Evolutionary conservation across 1,139 yeast species (phyloP).

Genomic region (Scheffersomyces titani): DNA sequence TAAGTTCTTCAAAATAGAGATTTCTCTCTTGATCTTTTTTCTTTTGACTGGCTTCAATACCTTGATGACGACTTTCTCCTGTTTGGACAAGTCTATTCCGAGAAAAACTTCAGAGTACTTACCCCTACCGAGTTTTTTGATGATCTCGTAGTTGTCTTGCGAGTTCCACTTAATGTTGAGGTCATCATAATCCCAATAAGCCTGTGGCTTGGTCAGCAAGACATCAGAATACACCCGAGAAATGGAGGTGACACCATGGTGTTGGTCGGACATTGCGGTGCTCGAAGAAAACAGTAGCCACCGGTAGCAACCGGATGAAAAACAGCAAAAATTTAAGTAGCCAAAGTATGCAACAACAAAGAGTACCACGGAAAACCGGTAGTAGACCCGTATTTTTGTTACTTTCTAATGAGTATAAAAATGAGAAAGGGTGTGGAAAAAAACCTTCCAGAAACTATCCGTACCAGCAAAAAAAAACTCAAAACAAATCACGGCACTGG

Average conservation of each 20-base stretch:
- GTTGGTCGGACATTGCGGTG: conserved; percentile 11
- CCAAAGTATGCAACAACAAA: conserved; percentile 8
- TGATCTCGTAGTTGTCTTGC: conserved; percentile 49
- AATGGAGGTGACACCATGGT: conserved; percentile 29
- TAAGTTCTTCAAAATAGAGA: conserved; percentile 86
- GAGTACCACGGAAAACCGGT: conserved; percentile 8
- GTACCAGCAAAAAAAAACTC: neutral
- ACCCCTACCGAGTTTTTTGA: conserved; percentile 49
- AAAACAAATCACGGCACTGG: neutral
- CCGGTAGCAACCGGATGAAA: conserved; percentile 5
- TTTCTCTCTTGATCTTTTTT: conserved; percentile 94
- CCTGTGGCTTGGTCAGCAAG: conserved; percentile 42
- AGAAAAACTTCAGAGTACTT: conserved; percentile 51
- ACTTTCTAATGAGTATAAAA: neutral
- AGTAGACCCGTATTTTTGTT: conserved; percentile 3
- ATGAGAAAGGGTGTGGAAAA: neutral
- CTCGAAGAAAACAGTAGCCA: neutral
- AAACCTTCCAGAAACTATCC: neutral
- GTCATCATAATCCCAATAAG: conserved; percentile 53
- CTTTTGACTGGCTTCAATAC: conserved; percentile 96
- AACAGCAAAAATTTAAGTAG: conserved; percentile 5
- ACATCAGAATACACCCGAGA: conserved; percentile 47
- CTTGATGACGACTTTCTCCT: conserved; percentile 73
- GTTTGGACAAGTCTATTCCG: conserved; percentile 62
- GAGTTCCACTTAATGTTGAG: conserved; percentile 47